Evolutionary conservation across 176 grass and related monocot genomes (phyloP), one percentile per base, ranked within the genome.

Genomic region (Rhipidocladum racemiflorum): DNA sequence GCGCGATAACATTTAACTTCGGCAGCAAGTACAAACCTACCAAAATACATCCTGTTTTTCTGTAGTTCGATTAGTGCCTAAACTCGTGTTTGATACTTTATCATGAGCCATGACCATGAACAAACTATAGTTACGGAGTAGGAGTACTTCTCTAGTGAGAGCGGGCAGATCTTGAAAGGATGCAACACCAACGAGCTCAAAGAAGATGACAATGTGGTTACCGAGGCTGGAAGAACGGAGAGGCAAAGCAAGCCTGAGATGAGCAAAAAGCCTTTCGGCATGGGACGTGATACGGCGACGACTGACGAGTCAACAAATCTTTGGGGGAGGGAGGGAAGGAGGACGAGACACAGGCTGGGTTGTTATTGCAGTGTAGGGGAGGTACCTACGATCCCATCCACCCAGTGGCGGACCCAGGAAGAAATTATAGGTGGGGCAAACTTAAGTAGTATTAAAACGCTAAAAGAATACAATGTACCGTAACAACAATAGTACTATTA

Each of bases 211-310:
- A 68, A 27, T 59, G 68, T 38, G 28, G 61, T 51, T 66, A 50
- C 59, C 21, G 51, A 24, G 56, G 14, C 68, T 4, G 18, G 28
- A 75, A 43, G 51, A 60, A 83, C 51, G 39, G 23, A 5, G 51
- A 5, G 44, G 17, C 67, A n/a, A 55, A 29, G 68, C n/a, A 74
- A 67, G 67, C 59, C 48, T 32, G 75, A 74, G 79, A 36, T 4
- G 61, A 39, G 72, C 78, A 25, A 21, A 68, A 42, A n/a, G 36
- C 11, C 55, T 55, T 72, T 36, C 66, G 77, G 76, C 53, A 66
- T 20, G 44, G 44, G 18, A 53, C 14, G 29, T 27, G 38, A 61
- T 50, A 51, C 4, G 29, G 30, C 27, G 49, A 59, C 30, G 68
- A 9, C 45, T 55, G 73, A 72, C 14, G 13, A n/a, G n/a, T n/a